Evolutionary conservation across 257 asterid genomes (phyloP).

Genomic region (Handroanthus guayacan): DNA sequence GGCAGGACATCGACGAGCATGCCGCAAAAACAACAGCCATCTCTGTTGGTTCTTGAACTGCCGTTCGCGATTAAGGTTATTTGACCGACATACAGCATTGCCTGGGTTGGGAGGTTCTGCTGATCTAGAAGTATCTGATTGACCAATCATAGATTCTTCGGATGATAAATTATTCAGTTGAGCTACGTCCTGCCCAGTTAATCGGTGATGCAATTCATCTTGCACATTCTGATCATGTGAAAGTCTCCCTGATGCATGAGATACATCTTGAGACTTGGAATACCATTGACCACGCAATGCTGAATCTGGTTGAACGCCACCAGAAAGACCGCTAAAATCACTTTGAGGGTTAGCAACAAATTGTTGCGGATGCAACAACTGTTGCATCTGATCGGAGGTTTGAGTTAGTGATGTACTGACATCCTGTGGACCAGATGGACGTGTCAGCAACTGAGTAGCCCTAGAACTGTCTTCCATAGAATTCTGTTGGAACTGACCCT

Average conservation of each 20-base stretch:
- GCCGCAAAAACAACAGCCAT: constrained; percentile 86
- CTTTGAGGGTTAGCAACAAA: constrained; percentile 56
- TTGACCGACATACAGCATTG: constrained; percentile 48
- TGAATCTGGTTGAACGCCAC: constrained; percentile 56
- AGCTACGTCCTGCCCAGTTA: constrained; percentile 70
- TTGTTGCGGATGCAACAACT: constrained; percentile 56
- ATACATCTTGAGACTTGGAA: constrained; percentile 67
- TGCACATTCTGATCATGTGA: constrained; percentile 56
- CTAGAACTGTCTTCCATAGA: constrained; percentile 61
- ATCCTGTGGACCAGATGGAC: constrained; percentile 58
- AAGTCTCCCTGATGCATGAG: constrained; percentile 55
- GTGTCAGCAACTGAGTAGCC: constrained; percentile 61
- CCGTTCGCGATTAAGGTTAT: constrained; percentile 61
- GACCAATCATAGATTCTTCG: constrained; percentile 66
- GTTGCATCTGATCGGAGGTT: constrained; percentile 72
- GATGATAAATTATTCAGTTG: constrained; percentile 71
- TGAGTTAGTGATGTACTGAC: constrained; percentile 53
- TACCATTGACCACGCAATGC: constrained; percentile 62
- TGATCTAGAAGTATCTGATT: constrained; percentile 58
- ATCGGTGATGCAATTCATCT: constrained; percentile 71
- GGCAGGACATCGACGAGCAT: constrained; percentile 92
- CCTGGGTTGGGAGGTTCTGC: constrained; percentile 54
- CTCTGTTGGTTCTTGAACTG: constrained; percentile 77
- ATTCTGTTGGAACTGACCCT: constrained; percentile 65
- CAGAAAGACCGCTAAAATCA: constrained; percentile 54